These are phyloP conservation scores for Syncephalastrum racemosum DNA, from an alignment of 371 early-diverging fungal species.

Conservation along the genomic window DNA sequence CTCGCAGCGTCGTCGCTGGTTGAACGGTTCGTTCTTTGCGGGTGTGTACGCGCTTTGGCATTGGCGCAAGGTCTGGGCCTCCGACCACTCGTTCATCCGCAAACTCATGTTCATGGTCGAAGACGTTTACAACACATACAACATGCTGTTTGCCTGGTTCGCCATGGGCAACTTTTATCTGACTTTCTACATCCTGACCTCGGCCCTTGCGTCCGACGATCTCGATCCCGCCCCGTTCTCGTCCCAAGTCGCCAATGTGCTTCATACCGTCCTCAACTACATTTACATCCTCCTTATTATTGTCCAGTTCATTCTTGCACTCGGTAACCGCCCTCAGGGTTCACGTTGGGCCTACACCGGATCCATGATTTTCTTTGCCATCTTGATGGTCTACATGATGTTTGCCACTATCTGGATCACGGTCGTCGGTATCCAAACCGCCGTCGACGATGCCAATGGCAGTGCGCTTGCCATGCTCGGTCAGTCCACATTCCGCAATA, in stretches of 20 bases:
- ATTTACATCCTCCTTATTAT: constrained; percentile 65
- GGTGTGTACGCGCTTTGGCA: constrained; percentile 82
- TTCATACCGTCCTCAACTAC: constrained; percentile 53
- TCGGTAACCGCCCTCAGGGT: constrained; percentile 86
- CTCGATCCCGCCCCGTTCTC: constrained; percentile 50
- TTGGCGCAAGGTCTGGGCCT: constrained; percentile 74
- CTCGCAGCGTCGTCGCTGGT: constrained; percentile 91
- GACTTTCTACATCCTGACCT: constrained; percentile 66
- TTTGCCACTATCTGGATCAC: constrained; percentile 60
- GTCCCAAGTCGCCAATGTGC: constrained; percentile 23
- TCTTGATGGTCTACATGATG: constrained; percentile 68
- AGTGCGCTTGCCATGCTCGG: constrained; percentile 25
- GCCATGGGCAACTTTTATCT: constrained; percentile 73
- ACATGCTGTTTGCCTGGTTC: constrained; percentile 79
- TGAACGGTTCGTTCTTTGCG: constrained; percentile 96
- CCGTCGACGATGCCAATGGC: constrained; percentile 19
- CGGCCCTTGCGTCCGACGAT: constrained; percentile 21
- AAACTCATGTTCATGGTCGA: constrained; percentile 68
- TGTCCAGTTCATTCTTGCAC: constrained; percentile 65
- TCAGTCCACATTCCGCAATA: constrained; percentile 50
- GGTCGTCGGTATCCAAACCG: constrained; percentile 36
- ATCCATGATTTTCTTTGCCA: constrained; percentile 44
- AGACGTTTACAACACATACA: constrained; percentile 69
- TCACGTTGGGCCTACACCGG: constrained; percentile 67
- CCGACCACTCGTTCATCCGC: constrained; percentile 64